Conservation (phyloP, 192 early-diverging fungal species). For the Coemansia sp. region DNA sequence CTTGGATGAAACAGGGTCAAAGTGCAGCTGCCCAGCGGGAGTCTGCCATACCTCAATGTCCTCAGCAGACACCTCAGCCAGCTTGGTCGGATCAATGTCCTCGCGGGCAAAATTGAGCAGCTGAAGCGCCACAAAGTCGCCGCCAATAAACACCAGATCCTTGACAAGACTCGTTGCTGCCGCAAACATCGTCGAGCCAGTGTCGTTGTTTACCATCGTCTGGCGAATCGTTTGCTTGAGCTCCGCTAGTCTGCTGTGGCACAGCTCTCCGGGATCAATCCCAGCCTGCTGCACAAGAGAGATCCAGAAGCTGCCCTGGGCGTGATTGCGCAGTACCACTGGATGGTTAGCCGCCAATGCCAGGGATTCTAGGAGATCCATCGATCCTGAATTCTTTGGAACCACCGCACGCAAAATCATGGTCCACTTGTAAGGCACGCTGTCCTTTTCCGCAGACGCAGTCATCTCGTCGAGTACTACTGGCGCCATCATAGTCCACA, state of each 20-base stretch:
- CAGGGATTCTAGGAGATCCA: conserved; percentile 51
- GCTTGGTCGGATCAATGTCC: conserved; percentile 24
- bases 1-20: conserved; percentile 31
- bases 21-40: conserved; percentile 33
- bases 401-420: conserved; percentile 15
- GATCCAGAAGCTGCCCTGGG: conserved; percentile 82
- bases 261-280: conserved; percentile 69
- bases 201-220: conserved; percentile 40
- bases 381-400: conserved; percentile 12
- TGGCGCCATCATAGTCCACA: conserved; percentile 28
- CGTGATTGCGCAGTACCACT: conserved; percentile 24
- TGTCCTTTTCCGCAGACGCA: neutral
- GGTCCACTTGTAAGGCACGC: conserved; percentile 25
- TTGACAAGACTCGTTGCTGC: conserved; percentile 26
- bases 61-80: conserved; percentile 24
- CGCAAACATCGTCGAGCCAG: conserved; percentile 3
- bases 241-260: conserved; percentile 36
- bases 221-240: conserved; percentile 57
- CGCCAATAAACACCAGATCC: conserved; percentile 39
- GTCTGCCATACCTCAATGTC: conserved; percentile 44
- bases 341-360: conserved; percentile 57
- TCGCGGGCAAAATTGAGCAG: conserved; percentile 28
- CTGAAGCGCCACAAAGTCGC: conserved; percentile 37
- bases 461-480: conserved; percentile 24
- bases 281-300: conserved; percentile 72